These are phyloP conservation scores for Dryas octopetala DNA, from an alignment of 306 rosid genomes.

Conservation along the genomic window DNA sequence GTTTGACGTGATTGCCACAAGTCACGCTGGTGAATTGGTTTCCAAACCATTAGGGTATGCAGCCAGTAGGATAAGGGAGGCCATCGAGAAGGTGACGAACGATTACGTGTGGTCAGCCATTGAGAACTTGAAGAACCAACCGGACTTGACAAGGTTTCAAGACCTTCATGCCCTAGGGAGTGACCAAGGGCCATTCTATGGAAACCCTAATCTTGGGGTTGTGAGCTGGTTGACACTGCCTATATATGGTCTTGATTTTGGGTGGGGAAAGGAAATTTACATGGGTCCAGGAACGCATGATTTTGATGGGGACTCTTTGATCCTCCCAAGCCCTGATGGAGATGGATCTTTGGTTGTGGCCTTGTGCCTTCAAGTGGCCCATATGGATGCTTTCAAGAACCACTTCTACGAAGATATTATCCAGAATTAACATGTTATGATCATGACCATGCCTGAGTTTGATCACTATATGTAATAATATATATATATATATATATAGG, in stretches of 20 bases:
- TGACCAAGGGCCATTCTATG: constrained; percentile 36
- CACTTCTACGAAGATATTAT: constrained; percentile 43
- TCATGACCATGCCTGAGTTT: neutral
- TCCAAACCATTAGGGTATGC: constrained; percentile 54
- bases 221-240: constrained; percentile 64
- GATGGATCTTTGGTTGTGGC: constrained; percentile 53
- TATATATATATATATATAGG: no score
- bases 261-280: constrained; percentile 58
- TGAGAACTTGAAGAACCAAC: constrained; percentile 43
- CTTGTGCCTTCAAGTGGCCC: constrained; percentile 42
- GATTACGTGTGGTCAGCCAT: constrained; percentile 39
- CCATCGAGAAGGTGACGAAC: constrained; percentile 46
- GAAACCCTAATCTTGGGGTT: constrained; percentile 47
- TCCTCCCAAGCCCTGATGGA: constrained; percentile 34
- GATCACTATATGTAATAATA: no score
- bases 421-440: neutral
- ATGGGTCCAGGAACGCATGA: constrained; percentile 51
- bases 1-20: constrained; percentile 41
- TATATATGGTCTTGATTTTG: constrained; percentile 55
- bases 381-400: constrained; percentile 55
- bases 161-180: constrained; percentile 39
- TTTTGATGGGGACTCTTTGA: constrained; percentile 46
- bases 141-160: constrained; percentile 47
- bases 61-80: constrained; percentile 49
- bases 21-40: constrained; percentile 47